Base-by-base conservation (phyloP, 176 grass and related monocot species). In the Rhipidocladum racemiflorum region DNA sequence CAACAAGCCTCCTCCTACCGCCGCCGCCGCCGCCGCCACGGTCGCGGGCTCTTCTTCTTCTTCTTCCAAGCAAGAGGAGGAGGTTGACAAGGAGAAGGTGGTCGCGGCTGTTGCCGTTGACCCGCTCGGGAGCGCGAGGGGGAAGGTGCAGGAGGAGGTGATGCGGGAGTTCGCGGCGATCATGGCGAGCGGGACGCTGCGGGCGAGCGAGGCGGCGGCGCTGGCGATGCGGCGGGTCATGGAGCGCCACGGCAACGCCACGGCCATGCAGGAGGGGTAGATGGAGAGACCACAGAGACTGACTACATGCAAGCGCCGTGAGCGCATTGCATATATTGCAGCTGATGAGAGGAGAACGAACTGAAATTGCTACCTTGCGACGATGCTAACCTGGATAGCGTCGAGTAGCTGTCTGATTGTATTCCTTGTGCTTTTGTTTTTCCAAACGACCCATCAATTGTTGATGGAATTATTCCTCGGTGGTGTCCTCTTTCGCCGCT, bases 81-180 rank as follows among this genome's bases (percentile, higher is more conserved):
- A 79, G 61, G 50, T 8, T 21, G 56, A 66, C 16, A 65, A 56
- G 8, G 57, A 32, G 68, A 21, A 46, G 0, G 12, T 35, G 0
- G 13, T 46, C 6, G 27, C 35, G 8, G 5, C 67, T 0, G 32
- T 57, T 4, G 10, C 54, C 0, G 35, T 11, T n/a, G 91, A 94
- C 49, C 89, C 74, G 6, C 85, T 97, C 5, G 91, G 85, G 2
- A 78, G 60, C 51, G 72, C 54, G 7, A 84, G 91, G 65, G 90
- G 81, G 0, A 94, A 84, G 79, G 87, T 94, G 72, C 91, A 94
- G 73, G 90, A 97, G 63, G 94, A 97, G 87, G 87, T 97, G 25
- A 92, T 91, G 82, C 75, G 70, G 28, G 94, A 97, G 78, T 97
- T 97, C 65, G 84, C 87, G 3, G 87, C 91, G 5, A 90, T 94